Conservation (phyloP, 2,329 filamentous ascomycete genomes). For the Amesomyces nigricolor region DNA sequence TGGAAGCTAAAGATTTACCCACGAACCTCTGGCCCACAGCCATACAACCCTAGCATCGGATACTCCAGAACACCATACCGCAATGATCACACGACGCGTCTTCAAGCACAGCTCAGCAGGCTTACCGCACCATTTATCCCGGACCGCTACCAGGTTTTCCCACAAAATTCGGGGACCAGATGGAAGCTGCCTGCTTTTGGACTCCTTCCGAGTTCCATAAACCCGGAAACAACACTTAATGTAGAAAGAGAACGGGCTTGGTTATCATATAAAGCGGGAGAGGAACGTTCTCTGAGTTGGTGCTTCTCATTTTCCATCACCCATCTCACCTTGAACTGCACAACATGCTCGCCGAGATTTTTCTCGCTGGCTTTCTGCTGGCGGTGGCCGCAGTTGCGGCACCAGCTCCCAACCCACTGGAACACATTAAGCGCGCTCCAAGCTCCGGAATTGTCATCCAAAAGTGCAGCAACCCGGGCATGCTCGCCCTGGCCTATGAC, state of each 20-base stretch:
- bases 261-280: neutral
- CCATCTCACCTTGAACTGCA: neutral
- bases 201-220: neutral
- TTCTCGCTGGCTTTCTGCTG: constrained; percentile 20
- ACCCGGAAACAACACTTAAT: no score
- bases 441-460: constrained; percentile 41
- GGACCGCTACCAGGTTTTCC: neutral
- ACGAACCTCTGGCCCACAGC: neutral
- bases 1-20: constrained; percentile 11
- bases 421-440: constrained; percentile 38
- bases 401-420: constrained; percentile 31
- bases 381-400: constrained; percentile 14
- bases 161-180: neutral
- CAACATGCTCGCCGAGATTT: constrained; percentile 19
- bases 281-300: no score
- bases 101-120: neutral
- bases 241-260: no score
- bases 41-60: constrained; percentile 1
- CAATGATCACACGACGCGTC: neutral
- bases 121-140: constrained; percentile 1
- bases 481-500: constrained; percentile 49
- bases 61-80: constrained; percentile 1
- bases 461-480: constrained; percentile 39
- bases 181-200: neutral
- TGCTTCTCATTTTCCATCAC: no score